Conservation (phyloP, 208 protist genomes). For the Leptomonas pyrrhocoris region DNA sequence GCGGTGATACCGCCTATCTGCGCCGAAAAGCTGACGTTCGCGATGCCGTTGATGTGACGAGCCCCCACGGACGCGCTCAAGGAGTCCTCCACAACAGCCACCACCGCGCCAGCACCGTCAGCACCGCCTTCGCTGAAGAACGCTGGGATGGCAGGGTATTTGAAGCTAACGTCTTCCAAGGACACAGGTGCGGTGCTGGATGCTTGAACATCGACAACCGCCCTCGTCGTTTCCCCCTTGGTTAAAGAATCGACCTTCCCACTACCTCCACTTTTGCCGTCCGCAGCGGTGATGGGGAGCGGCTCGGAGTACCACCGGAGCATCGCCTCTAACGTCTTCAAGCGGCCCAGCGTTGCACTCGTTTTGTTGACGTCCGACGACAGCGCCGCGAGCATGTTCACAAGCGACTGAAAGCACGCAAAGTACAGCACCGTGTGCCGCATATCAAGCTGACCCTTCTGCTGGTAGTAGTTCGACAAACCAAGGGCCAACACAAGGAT, state of each 20-base stretch:
- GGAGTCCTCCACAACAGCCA: constrained; percentile 2
- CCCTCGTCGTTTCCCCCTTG: not conserved
- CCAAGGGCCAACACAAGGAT: constrained; percentile 74
- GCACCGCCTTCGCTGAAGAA: constrained; percentile 43
- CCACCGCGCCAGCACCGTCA: not conserved
- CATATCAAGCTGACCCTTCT: constrained; percentile 52
- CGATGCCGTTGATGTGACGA: constrained; percentile 39
- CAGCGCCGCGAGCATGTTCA: constrained; percentile 46
- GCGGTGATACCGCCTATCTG: constrained; percentile 51
- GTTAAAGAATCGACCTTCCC: no score
- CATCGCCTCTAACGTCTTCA: constrained; percentile 50
- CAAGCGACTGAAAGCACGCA: constrained; percentile 65
- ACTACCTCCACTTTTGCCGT: not conserved
- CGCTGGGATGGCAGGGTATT: constrained; percentile 50
- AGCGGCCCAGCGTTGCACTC: constrained; percentile 47
- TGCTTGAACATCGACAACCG: constrained; percentile 23
- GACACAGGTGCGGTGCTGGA: constrained; percentile 26
- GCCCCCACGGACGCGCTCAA: constrained; percentile 4
- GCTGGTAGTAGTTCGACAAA: constrained; percentile 57
- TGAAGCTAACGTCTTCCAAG: constrained; percentile 51
- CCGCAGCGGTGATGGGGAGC: constrained; percentile 7
- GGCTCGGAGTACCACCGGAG: constrained; percentile 67
- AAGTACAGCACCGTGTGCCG: constrained; percentile 78
- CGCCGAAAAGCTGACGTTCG: constrained; percentile 41
- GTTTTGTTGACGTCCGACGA: constrained; percentile 41